Percentiles rank a stretch among this genome's conserved stretches.
Conservation (phyloP, 2,329 filamentous ascomycete genomes). For the Verticillium albo-atrum region DNA sequence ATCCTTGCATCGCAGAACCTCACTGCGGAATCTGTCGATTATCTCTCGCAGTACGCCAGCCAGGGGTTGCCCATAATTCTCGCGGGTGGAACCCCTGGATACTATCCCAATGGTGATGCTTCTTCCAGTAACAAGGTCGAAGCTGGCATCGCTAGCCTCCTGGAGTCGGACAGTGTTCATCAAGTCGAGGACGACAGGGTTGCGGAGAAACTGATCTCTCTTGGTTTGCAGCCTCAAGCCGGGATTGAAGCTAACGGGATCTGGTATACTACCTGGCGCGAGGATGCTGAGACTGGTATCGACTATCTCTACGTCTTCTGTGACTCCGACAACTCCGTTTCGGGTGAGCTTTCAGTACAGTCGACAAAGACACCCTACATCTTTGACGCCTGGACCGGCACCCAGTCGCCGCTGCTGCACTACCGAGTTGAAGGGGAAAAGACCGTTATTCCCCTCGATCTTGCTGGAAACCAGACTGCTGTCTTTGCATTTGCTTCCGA, state of each 20-base stretch:
- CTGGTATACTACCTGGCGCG: slow-evolving; percentile 5
- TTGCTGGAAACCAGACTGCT: slow-evolving; percentile 5
- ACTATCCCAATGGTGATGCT: not conserved
- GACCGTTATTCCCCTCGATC: slow-evolving; percentile 1
- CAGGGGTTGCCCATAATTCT: slow-evolving; percentile 38
- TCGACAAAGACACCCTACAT: not conserved
- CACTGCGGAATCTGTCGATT: slow-evolving; percentile 25
- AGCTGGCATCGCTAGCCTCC: not conserved
- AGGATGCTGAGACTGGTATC: not conserved
- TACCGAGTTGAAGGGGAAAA: not conserved
- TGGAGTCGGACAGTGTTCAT: not conserved
- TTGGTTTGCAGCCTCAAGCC: slow-evolving; percentile 1
- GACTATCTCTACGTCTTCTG: slow-evolving; percentile 5
- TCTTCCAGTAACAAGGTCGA: not conserved
- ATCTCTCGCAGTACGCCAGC: slow-evolving; percentile 27
- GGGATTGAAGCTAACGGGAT: not conserved
- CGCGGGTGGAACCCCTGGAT: slow-evolving; percentile 1
- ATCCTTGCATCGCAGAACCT: slow-evolving; percentile 28
- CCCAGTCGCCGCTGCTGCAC: not conserved
- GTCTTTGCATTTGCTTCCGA: not conserved
- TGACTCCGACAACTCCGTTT: not conserved
- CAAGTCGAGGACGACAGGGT: not conserved
- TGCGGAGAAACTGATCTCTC: not conserved
- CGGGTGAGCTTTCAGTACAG: slow-evolving; percentile 1
- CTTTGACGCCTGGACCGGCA: slow-evolving; percentile 6